Base-by-base conservation (phyloP, 78 protist species). In the Dictyostelium purpureum region DNA sequence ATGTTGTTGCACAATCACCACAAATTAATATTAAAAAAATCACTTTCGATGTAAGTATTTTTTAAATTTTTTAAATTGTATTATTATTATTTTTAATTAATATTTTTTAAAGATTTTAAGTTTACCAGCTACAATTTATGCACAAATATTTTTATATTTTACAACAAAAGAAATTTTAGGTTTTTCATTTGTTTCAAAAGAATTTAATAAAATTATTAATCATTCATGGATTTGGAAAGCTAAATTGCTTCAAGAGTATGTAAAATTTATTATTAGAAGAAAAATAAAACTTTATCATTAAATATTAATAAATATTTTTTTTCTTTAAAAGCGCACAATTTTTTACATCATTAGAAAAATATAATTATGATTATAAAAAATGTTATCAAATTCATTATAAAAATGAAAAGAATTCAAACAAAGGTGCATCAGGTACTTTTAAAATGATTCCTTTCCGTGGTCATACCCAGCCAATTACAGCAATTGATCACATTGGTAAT, bases 401-500 rank as follows among this genome's bases (percentile, higher is more conserved):
- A 31, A 43, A 35, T 42, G 77, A 56, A 18, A 85, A 85, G 31
- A 74, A 73, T 56, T 43, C 43, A 40, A 57, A n/a, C 21, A 85
- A 73, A 31, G 92, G 92, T 40, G 80, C 77, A 42, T 37, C 92
- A 21, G 82, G 82, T 73, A 56, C 71, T 38, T 85, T 85, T 52
- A 85, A 85, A 66, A 85, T 85, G 92, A 75, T 74, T 14, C 74
- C 92, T 9, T 85, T 85, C 18, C n/a, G 90, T 35, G 92, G 92
- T 21, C 92, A 85, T 59, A 33, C 92, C 3, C 74, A 59, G 28
- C n/a, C 49, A 6, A 85, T 85, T 38, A 45, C 74, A 28, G 71
- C 66, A 19, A 24, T 85, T 45, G 37, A 49, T 45, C 92, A 85
- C 47, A 42, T 59, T 38, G 79, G 79, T 52, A 85, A 85, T 59